Evolutionary conservation across 78 protist species (phyloP).

Genomic region (Cyanophora paradoxa): DNA sequence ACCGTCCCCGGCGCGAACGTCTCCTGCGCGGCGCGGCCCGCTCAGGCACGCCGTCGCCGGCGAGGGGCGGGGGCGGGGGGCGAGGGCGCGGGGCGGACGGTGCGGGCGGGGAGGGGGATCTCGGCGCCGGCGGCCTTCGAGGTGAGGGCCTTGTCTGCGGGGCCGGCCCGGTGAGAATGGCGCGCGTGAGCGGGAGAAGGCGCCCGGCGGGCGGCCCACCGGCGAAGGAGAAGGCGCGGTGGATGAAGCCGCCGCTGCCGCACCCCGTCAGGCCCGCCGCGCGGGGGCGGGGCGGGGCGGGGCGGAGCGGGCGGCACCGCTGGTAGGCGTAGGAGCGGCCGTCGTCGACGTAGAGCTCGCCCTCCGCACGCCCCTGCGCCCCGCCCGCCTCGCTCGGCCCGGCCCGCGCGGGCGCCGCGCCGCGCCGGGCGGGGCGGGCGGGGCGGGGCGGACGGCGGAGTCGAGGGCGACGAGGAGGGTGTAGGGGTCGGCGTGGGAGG

Average conservation of each 20-base stretch:
- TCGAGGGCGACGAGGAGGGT: slow-evolving; percentile 73
- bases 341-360: slow-evolving; percentile 78
- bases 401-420: too few relatives aligned
- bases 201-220: slow-evolving; percentile 17
- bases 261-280: too few relatives aligned
- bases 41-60: too few relatives aligned
- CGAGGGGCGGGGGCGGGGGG: too few relatives aligned
- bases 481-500: slow-evolving; percentile 72
- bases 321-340: slow-evolving; percentile 47
- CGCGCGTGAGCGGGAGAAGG: background rate
- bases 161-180: background rate
- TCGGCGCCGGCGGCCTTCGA: too few relatives aligned
- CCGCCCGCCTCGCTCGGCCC: too few relatives aligned
- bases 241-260: too few relatives aligned
- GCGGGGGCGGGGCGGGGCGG: too few relatives aligned
- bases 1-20: background rate
- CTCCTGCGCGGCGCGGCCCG: background rate
- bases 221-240: slow-evolving; percentile 31
- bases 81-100: too few relatives aligned
- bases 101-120: too few relatives aligned
- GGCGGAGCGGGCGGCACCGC: slow-evolving; percentile 26
- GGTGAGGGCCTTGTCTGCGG: background rate
- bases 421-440: too few relatives aligned
- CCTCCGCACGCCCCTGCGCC: slow-evolving; percentile 33
- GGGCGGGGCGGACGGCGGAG: too few relatives aligned